A percentile compares a stretch with the other conserved stretches of the same genome.
Evolutionary conservation across 1,284 basidiomycete genomes (phyloP).

Genomic region (Lentinula novae-zelandiae): DNA sequence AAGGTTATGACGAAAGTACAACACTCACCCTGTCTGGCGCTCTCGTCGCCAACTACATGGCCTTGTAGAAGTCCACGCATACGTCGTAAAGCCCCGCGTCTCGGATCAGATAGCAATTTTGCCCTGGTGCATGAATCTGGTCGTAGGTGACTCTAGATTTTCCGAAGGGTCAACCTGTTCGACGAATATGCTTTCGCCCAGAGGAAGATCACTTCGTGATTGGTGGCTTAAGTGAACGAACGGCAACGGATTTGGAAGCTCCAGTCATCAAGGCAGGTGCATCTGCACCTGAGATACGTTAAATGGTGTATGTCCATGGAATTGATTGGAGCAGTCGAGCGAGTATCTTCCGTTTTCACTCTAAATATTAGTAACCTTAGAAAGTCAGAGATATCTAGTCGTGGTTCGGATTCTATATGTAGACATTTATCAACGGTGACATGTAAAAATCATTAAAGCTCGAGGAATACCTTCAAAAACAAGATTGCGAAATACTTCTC

Average conservation of each 20-base stretch:
- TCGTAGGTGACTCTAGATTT: constrained; percentile 62
- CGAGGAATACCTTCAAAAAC: constrained; percentile 62
- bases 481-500: constrained; percentile 68
- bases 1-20: background rate
- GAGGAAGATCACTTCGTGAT: constrained; percentile 37
- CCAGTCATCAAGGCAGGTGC: constrained; percentile 64
- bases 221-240: constrained; percentile 30
- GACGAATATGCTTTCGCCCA: no score
- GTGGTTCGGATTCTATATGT: constrained; percentile 88
- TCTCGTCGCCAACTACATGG: constrained; percentile 76
- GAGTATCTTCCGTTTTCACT: constrained; percentile 38
- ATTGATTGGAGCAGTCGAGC: constrained; percentile 2
- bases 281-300: constrained; percentile 82
- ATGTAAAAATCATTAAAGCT: background rate
- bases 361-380: constrained; percentile 67
- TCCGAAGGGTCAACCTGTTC: constrained; percentile 74
- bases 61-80: constrained; percentile 84
- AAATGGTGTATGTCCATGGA: constrained; percentile 89
- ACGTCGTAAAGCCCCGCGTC: constrained; percentile 92
- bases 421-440: background rate
- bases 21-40: constrained; percentile 49
- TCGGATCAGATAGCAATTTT: constrained; percentile 82
- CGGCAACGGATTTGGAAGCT: constrained; percentile 52
- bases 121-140: constrained; percentile 64
- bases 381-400: constrained; percentile 88